Evolutionary conservation across 805 yeast genomes (phyloP), one percentile per base, ranked within the genome.

Genomic region (Jamesozyma gamospora): DNA sequence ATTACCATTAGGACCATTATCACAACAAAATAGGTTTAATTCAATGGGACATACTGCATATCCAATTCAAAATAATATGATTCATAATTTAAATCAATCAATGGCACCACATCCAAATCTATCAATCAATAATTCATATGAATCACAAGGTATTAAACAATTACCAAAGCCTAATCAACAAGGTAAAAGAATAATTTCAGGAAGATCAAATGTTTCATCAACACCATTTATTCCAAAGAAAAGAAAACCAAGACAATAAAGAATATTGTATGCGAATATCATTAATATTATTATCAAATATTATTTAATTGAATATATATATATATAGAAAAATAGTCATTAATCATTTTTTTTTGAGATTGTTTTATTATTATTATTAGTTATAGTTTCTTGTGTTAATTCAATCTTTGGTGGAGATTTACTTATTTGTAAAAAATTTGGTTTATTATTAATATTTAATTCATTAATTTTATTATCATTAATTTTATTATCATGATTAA

Each of bases 351-450:
- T 28, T 34, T 21, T 39, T 33, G 35, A 8, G 14, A 4, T 17
- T 6, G 14, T 21, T 5, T 33, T 17, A 24, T 14, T 19, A n/a
- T n/a, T n/a, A n/a, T n/a, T n/a, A n/a, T n/a, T n/a, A n/a, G n/a
- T n/a, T n/a, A n/a, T 21, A 14, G 13, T 28, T 41, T 41, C 34
- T 32, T 41, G 35, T 18, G 26, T 46, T 42, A 26, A 52, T 37
- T 12, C 56, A 28, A 51, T 50, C 36, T 55, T 53, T n/a, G 62
- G 60, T 18, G 60, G 61, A 4, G 61, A 55, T 28, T 51, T 52
- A 27, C 55, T 47, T 18, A 42, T 43, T 3, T 41, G 34, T 16
- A 50, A 32, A 19, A 47, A 42, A 12, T 46, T 43, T 16, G 51
- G 49, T 25, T 40, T 41, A 8, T 16, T 6, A 7, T 13, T 30